Conservation (phyloP, 495 filamentous ascomycete genomes). For the Cercophora scortea region DNA sequence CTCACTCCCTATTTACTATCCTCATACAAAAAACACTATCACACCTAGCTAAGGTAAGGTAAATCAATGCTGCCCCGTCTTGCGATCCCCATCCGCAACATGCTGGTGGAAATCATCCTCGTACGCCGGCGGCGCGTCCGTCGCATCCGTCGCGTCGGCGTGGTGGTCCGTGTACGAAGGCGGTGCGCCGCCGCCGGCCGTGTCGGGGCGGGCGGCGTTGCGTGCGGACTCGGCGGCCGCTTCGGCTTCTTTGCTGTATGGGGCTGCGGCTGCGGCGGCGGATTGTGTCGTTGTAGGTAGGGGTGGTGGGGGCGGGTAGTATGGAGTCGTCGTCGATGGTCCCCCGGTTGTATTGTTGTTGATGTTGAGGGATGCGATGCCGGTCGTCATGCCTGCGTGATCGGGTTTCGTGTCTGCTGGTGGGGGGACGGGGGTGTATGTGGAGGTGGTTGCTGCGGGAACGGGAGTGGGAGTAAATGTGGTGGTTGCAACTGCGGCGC, state of each 20-base stretch:
- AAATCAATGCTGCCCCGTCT: slow-evolving; percentile 12
- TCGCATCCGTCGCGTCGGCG: neutral
- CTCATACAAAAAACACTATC: too few species aligned
- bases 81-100: slow-evolving; percentile 6
- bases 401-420: too few species aligned
- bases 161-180: slow-evolving; percentile 10
- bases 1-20: too few species aligned
- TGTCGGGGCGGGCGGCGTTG: neutral
- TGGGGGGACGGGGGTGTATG: too few species aligned
- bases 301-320: too few species aligned
- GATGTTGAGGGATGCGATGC: too few species aligned
- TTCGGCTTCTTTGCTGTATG: slow-evolving; percentile 18
- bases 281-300: slow-evolving; percentile 3
- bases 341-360: too few species aligned
- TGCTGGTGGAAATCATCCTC: slow-evolving; percentile 7
- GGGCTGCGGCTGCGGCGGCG: neutral
- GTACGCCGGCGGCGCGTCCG: slow-evolving; percentile 20
- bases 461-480: neutral
- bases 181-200: slow-evolving; percentile 1
- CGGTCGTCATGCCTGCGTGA: too few species aligned
- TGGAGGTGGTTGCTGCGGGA: too few species aligned
- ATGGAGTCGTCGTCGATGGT: too few species aligned
- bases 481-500: neutral
- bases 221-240: slow-evolving; percentile 12
- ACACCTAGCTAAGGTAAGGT: too few species aligned